Percentiles rank a stretch among this genome's conserved stretches.
These are phyloP conservation scores for Coccomyxa subellipsoidea DNA, from an alignment of 163 green algal species.

Conservation along the genomic window DNA sequence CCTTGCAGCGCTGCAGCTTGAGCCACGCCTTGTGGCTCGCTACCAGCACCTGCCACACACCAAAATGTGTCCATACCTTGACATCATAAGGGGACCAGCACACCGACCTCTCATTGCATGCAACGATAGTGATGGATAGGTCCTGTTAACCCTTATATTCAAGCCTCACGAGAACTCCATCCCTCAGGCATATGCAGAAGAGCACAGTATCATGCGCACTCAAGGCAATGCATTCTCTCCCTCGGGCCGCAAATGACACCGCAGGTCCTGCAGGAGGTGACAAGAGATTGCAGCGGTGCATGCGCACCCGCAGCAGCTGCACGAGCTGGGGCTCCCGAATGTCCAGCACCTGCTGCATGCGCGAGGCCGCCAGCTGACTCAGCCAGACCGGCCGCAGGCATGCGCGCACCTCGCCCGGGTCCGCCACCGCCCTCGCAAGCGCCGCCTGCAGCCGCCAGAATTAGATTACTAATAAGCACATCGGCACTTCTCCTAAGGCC, in stretches of 20 bases:
- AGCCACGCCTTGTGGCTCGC: conserved; percentile 16
- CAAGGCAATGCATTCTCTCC: too few relatives aligned
- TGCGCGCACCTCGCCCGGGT: neutral
- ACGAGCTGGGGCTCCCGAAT: conserved; percentile 14
- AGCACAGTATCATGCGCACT: too few relatives aligned
- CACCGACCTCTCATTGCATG: too few relatives aligned
- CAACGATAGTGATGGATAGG: too few relatives aligned
- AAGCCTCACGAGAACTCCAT: too few relatives aligned
- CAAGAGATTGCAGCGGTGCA: neutral
- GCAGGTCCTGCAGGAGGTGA: too few relatives aligned
- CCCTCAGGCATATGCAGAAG: too few relatives aligned
- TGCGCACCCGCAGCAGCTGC: conserved; percentile 10
- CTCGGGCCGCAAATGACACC: too few relatives aligned
- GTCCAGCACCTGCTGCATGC: neutral
- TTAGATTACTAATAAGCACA: too few relatives aligned
- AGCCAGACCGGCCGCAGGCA: neutral
- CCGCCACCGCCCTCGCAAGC: neutral
- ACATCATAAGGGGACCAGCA: neutral
- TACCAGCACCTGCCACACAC: conserved; percentile 19
- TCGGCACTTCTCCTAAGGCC: too few relatives aligned
- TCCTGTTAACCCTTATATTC: too few relatives aligned
- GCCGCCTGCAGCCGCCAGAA: neutral
- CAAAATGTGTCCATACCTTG: neutral
- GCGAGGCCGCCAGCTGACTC: neutral
- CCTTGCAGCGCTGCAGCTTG: conserved; percentile 24